Evolutionary conservation across 208 protist genomes (phyloP), one percentile per base, ranked within the genome.

Genomic region (Acanthamoeba sp.): DNA sequence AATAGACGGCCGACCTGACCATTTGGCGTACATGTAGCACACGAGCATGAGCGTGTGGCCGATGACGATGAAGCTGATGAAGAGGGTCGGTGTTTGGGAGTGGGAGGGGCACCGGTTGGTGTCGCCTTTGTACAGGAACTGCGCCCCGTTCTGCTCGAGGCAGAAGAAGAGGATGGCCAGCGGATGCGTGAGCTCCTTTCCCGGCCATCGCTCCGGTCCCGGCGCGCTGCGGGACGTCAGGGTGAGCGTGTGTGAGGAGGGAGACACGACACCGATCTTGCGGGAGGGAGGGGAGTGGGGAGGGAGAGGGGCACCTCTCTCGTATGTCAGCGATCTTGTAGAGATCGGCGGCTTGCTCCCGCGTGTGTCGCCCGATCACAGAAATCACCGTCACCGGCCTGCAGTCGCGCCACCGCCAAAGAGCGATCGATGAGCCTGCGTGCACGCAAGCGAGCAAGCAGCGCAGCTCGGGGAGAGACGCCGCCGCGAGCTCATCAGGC

Each of bases 301-400:
- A 9, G 12, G 45, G 5, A 10, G 45, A 50, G 45, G 45, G n/a
- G 32, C 2, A 80, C 71, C 71, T 80, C 36, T 80, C 71, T 14
- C 71, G 7, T 9, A 80, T 80, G 20, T 80, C 71, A 20, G 10
- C 9, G 6, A 80, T 80, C 71, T 80, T 80, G 71, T 80, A 80
- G 10, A 80, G 71, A 27, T 80, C 71, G 24, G 71, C 71, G 34
- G 71, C 71, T 45, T 80, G 71, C 32, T 80, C 71, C 1, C 38
- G 32, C 32, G 71, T 80, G 38, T 80, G 71, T 0, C 71, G 71
- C 7, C 71, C 71, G 38, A 80, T 80, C 16, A 80, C 71, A 2
- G 71, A 80, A 36, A 80, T 80, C 38, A 80, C 71, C 71, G 71
- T 80, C 71, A 80, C 71, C 9, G 71, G 71, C 71, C 71, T 80